Evolutionary conservation across 192 early-diverging fungal genomes (phyloP).

Genomic region (Entomortierella lignicola): DNA sequence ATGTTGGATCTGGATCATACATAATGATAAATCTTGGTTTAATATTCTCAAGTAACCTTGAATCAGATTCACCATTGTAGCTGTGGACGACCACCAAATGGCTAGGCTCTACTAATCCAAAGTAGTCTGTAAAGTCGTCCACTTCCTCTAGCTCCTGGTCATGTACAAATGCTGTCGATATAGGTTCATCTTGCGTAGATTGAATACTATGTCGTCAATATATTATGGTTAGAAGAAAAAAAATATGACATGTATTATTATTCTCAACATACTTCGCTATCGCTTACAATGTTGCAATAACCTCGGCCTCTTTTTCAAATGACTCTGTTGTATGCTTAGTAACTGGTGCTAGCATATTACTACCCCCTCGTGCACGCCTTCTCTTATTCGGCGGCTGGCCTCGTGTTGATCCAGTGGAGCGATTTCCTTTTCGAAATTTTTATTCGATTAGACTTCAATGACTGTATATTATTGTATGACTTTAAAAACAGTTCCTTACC

Average conservation of each 20-base stretch:
- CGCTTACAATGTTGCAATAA: conserved; percentile 56
- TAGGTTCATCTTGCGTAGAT: conserved; percentile 9
- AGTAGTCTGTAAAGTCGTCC: conserved; percentile 57
- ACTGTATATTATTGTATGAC: not conserved
- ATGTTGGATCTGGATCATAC: conserved; percentile 90
- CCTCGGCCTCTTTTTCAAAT: conserved; percentile 55
- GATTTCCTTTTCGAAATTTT: not conserved
- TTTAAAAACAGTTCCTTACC: not conserved
- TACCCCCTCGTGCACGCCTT: conserved; percentile 54
- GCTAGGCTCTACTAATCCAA: conserved; percentile 58
- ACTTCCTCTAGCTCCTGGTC: conserved; percentile 60
- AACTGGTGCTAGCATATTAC: conserved; percentile 17
- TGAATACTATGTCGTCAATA: conserved; percentile 29
- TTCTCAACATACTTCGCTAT: not conserved
- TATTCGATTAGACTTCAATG: not conserved
- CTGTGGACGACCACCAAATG: conserved; percentile 66
- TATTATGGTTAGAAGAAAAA: not conserved
- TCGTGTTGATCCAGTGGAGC: conserved; percentile 1
- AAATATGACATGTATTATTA: not conserved
- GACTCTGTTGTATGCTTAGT: conserved; percentile 12
- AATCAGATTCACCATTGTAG: conserved; percentile 73
- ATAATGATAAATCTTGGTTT: conserved; percentile 87
- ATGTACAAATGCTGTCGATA: conserved; percentile 18
- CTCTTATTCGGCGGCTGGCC: conserved; percentile 61
- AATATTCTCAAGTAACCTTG: conserved; percentile 71